Base-by-base conservation (phyloP, 2,329 filamentous ascomycete genomes). In the Xylaria sp. region DNA sequence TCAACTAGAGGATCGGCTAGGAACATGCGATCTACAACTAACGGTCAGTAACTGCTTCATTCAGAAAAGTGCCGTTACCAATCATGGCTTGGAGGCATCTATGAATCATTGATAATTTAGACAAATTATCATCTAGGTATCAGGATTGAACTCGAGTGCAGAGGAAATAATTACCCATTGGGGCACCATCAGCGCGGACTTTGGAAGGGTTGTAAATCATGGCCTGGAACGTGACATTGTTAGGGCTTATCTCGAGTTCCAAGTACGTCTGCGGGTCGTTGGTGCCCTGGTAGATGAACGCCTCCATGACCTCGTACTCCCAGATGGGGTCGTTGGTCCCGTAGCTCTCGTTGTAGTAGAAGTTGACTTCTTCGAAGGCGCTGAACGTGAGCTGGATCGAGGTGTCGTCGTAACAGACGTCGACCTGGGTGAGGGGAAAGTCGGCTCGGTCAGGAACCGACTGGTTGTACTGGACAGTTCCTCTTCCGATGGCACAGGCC, bases 191-290 rank as follows among this genome's bases (percentile, higher is more conserved):
- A 1, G 70, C 68, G 21, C 77, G 73, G 13, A 72, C 69, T 59
- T 79, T 79, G 60, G 74, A 73, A 3, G 76, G 78, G 61, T 81
- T 81, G 68, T 77, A 80, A 60, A 81, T 74, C 54, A 79, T 77
- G 7, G 77, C 75, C 57, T 80, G 76, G 68, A 76, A 81, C 19
- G 77, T 81, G 48, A 76, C 72, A 54, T 81, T 80, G 69, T 78
- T 77, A 45, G 78, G 78, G 62, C 66, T 78, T 39, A 81, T 72
- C 64, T 81, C 78, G 60, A 78, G 77, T 66, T 81, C 78, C 53
- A 81, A 69, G 61, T 81, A 81, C 1, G 72, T 77, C 66, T 74
- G 69, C 0, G 78, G 78, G 63, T 79, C 75, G 38, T 71, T 69
- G 54, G 68, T 73, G 48, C 78, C 78, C 29, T 66, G 71, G 62